phyloP scores from a whole-genome alignment of 1,139 yeast species.

The Entelexis paramagnoliae region DNA sequence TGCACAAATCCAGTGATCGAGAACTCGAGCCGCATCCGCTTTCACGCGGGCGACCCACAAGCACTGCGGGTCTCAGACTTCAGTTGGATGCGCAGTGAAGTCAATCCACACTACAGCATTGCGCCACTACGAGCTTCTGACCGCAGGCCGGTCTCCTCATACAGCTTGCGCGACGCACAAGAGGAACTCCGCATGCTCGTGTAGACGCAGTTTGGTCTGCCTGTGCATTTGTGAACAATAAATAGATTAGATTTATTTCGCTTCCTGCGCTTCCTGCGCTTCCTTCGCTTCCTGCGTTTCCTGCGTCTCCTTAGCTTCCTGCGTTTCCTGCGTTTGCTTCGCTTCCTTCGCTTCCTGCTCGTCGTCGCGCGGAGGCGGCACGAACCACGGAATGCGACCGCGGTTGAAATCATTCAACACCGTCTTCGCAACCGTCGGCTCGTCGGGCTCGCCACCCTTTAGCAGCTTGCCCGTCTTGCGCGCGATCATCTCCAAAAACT shows the following conservation, averaged over 20 bases:
- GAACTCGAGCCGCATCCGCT: conserved; percentile 23
- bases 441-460: conserved; percentile 98
- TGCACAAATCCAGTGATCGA: conserved; percentile 31
- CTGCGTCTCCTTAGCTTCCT: too few species aligned
- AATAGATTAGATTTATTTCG: background rate
- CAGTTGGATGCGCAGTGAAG: conserved; percentile 26
- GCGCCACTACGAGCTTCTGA: background rate
- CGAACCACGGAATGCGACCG: conserved; percentile 97
- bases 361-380: conserved; percentile 62
- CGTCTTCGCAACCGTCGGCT: conserved; percentile 81
- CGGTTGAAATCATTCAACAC: conserved; percentile 89
- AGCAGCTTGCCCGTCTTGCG: conserved; percentile 84
- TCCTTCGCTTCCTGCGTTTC: background rate
- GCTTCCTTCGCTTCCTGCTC: background rate
- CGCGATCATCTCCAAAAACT: conserved; percentile 82
- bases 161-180: conserved; percentile 1
- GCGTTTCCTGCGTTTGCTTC: too few species aligned
- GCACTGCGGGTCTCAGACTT: conserved; percentile 29
- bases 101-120: conserved; percentile 22
- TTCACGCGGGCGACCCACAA: conserved; percentile 22
- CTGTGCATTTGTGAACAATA: background rate
- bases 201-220: background rate
- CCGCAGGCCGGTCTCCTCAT: background rate
- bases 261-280: background rate
- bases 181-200: background rate